phyloP scores from a whole-genome alignment of 2,329 filamentous ascomycete species.

The Geosmithia morbida region DNA sequence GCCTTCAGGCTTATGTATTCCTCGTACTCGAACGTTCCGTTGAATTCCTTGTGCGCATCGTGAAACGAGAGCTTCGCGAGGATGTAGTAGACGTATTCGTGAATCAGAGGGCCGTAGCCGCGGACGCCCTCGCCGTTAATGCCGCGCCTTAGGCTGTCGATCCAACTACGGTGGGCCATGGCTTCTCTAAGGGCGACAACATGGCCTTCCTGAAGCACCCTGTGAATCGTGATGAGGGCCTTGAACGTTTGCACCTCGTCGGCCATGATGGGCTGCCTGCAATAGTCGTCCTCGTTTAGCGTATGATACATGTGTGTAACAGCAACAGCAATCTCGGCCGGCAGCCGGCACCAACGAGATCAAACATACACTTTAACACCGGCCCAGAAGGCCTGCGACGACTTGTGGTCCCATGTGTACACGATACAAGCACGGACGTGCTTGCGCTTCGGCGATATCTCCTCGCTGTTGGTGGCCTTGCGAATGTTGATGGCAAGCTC shows the following conservation, averaged over 20 bases:
- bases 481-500: constrained; percentile 57
- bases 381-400: constrained; percentile 86
- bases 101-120: constrained; percentile 83
- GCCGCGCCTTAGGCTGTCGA: constrained; percentile 81
- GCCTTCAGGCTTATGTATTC: constrained; percentile 97
- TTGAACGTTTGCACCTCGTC: constrained; percentile 99
- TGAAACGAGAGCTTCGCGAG: constrained; percentile 95
- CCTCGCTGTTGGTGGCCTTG: constrained; percentile 55
- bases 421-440: constrained; percentile 97
- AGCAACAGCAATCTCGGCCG: too few species aligned
- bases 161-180: constrained; percentile 76
- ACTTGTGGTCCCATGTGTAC: constrained; percentile 99
- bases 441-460: constrained; percentile 62
- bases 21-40: constrained; percentile 97
- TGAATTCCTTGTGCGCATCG: constrained; percentile 93
- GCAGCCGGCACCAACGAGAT: not conserved
- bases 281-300: not conserved
- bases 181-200: constrained; percentile 78
- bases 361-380: constrained; percentile 87
- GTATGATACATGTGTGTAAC: not conserved
- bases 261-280: constrained; percentile 87
- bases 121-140: constrained; percentile 71
- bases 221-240: constrained; percentile 91
- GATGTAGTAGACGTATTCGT: constrained; percentile 93
- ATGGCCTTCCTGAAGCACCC: constrained; percentile 93